Evolutionary conservation across 768 basidiomycete genomes (phyloP).

Genomic region (Ramaria rubella): DNA sequence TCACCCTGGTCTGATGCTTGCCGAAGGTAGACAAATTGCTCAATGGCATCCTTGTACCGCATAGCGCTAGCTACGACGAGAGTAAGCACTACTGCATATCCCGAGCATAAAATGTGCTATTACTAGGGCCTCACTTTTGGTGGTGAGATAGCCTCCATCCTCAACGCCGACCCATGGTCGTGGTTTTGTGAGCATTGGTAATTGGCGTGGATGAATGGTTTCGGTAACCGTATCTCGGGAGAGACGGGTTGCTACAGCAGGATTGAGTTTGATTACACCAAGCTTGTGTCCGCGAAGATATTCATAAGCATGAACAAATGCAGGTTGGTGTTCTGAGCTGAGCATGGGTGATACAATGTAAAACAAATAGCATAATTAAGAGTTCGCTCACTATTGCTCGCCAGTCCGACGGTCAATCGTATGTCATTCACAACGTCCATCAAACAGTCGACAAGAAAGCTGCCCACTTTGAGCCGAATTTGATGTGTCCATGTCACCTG

Average conservation of each 20-base stretch:
- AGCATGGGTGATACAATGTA: neutral
- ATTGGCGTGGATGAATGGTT: constrained; percentile 83
- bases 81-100: neutral
- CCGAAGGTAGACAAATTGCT: constrained; percentile 73
- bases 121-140: constrained; percentile 53
- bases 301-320: constrained; percentile 89
- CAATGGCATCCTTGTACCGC: constrained; percentile 87
- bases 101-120: neutral
- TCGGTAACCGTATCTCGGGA: constrained; percentile 64
- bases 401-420: constrained; percentile 52
- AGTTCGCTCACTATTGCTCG: constrained; percentile 47
- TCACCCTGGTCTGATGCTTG: constrained; percentile 68
- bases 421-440: constrained; percentile 70
- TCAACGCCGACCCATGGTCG: constrained; percentile 77
- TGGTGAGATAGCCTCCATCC: constrained; percentile 79
- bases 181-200: constrained; percentile 93
- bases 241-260: constrained; percentile 67
- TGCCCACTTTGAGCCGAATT: constrained; percentile 71
- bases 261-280: constrained; percentile 87
- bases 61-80: constrained; percentile 54
- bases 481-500: constrained; percentile 78
- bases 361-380: constrained; percentile 11
- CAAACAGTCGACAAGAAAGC: constrained; percentile 73
- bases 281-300: constrained; percentile 89
- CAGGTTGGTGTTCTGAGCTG: constrained; percentile 77